Conservation (phyloP, 2,329 filamentous ascomycete species). For the Coniochaeta sp. region DNA sequence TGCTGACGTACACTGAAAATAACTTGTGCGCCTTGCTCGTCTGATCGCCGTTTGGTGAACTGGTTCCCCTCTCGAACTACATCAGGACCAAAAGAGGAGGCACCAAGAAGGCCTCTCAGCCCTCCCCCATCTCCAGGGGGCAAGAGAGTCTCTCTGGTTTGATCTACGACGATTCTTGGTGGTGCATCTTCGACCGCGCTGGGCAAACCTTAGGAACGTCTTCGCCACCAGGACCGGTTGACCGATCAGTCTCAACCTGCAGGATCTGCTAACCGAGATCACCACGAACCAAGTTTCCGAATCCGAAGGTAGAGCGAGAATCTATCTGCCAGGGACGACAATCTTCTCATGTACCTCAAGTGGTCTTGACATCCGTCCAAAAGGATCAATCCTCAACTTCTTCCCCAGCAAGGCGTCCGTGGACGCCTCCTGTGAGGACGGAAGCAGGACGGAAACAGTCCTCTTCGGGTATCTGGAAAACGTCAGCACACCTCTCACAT, state of each 20-base stretch:
- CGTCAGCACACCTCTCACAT: neutral
- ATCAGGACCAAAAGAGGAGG: neutral
- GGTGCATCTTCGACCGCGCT: neutral
- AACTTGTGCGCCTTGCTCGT: neutral
- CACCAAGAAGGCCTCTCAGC: neutral
- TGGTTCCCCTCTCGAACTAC: neutral
- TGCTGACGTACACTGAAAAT: neutral
- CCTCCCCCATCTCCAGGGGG: neutral
- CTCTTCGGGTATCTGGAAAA: conserved; percentile 6
- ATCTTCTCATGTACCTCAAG: neutral
- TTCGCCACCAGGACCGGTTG: neutral
- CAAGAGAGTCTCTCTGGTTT: conserved; percentile 11
- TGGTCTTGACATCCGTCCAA: neutral
- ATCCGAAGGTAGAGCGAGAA: conserved; percentile 7
- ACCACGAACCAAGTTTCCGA: conserved; percentile 10
- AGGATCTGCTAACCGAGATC: conserved; percentile 15
- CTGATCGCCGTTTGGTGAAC: neutral
- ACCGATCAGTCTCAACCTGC: neutral
- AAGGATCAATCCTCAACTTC: conserved; percentile 5
- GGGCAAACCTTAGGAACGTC: neutral
- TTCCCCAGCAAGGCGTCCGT: conserved; percentile 6
- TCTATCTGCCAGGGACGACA: neutral
- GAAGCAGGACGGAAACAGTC: conserved; percentile 5
- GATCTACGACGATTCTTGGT: conserved; percentile 14
- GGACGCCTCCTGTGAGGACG: neutral